A percentile compares a stretch with the other conserved stretches of the same genome.
phyloP scores from a whole-genome alignment of 2,329 filamentous ascomycete genomes.

The Penicillium sp. region DNA sequence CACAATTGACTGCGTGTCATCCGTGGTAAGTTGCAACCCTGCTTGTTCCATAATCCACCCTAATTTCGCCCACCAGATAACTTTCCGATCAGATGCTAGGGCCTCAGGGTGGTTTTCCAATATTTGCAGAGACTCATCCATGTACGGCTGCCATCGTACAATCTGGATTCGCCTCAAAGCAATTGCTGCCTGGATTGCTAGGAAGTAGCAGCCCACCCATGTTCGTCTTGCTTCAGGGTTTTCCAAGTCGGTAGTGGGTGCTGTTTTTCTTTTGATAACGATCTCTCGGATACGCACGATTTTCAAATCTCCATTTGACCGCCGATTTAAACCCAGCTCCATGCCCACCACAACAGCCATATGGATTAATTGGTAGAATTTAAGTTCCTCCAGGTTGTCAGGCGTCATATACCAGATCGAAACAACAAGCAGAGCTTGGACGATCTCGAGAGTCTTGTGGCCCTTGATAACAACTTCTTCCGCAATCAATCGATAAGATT shows the following conservation, averaged over 20 bases:
- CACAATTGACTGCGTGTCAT: constrained; percentile 58
- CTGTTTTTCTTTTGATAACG: constrained; percentile 35
- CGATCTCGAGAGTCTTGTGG: constrained; percentile 78
- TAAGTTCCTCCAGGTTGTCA: constrained; percentile 79
- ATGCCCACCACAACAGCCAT: constrained; percentile 79
- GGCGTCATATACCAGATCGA: constrained; percentile 87
- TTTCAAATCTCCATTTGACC: constrained; percentile 39
- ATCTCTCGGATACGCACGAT: constrained; percentile 40
- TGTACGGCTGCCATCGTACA: constrained; percentile 62
- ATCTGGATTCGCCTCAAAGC: constrained; percentile 59
- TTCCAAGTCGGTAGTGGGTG: constrained; percentile 46
- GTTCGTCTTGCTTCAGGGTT: constrained; percentile 59
- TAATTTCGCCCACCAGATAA: constrained; percentile 60
- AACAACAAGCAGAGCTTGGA: constrained; percentile 73
- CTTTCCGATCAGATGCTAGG: constrained; percentile 55
- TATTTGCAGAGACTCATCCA: constrained; percentile 61
- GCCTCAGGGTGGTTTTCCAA: constrained; percentile 58
- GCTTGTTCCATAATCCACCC: constrained; percentile 68
- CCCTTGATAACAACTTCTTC: constrained; percentile 73
- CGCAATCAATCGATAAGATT: constrained; percentile 71
- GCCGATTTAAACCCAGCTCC: constrained; percentile 73
- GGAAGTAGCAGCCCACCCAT: constrained; percentile 62
- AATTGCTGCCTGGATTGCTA: constrained; percentile 59
- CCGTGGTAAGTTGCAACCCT: constrained; percentile 64
- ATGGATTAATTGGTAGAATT: constrained; percentile 86